Conservation (phyloP, 805 yeast genomes). For the Ogataea naganishii region DNA sequence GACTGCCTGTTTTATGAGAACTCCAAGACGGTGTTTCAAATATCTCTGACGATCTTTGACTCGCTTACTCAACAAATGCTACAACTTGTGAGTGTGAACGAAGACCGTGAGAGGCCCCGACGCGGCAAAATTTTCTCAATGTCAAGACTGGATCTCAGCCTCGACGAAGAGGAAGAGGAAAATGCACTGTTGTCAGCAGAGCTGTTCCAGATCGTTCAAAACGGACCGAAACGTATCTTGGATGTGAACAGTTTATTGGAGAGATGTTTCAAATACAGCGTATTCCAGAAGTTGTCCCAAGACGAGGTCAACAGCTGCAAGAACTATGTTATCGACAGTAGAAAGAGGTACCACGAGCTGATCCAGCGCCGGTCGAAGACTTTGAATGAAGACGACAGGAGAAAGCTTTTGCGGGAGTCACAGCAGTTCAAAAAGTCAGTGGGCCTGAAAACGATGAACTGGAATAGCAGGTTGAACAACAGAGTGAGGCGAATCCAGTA, state of each 20-base stretch:
- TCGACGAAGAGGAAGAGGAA: conserved; percentile 18
- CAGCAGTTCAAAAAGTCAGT: conserved; percentile 13
- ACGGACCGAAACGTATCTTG: conserved; percentile 61
- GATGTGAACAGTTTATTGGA: conserved; percentile 67
- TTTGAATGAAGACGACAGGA: conserved; percentile 21
- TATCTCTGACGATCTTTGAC: conserved; percentile 73
- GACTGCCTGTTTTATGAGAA: conserved; percentile 92
- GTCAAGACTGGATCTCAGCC: conserved; percentile 1
- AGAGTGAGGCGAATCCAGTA: conserved; percentile 22
- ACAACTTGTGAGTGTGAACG: conserved; percentile 34
- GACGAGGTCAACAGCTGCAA: conserved; percentile 75
- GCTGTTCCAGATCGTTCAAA: conserved; percentile 78
- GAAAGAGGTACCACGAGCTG: conserved; percentile 31
- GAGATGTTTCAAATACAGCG: conserved; percentile 50
- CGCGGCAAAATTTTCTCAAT: conserved; percentile 7
- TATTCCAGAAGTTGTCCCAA: conserved; percentile 56
- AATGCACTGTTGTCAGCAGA: conserved; percentile 22
- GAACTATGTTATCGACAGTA: conserved; percentile 61
- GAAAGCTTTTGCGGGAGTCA: conserved; percentile 18
- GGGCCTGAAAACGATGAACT: conserved; percentile 23
- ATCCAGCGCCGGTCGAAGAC: conserved; percentile 20
- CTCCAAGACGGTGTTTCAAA: conserved; percentile 74
- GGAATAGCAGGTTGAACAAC: conserved; percentile 26
- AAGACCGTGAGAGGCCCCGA: conserved; percentile 23
- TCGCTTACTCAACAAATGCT: conserved; percentile 58